Evolutionary conservation across 306 rosid genomes (phyloP), one percentile per base, ranked within the genome.

Genomic region (Medicago lupulina): DNA sequence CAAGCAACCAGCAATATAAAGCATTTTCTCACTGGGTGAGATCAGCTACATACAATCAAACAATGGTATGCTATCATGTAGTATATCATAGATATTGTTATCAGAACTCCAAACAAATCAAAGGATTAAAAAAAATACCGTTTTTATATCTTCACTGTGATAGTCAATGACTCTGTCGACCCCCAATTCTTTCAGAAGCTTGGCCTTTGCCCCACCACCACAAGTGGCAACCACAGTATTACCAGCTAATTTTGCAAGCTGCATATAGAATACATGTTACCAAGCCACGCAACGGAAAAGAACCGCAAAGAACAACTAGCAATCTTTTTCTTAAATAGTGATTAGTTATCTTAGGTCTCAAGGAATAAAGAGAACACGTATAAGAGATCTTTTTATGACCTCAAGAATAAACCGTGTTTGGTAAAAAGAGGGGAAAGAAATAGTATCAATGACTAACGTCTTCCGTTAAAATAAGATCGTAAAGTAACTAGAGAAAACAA

Each of bases 211-310:
- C 69, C 75, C 83, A 69, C 98, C 97, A 78, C 97, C 96, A 83
- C 98, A 94, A 55, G 98, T 92, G 74, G 98, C 98, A 81, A 94
- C 91, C 81, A 94, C 97, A 1, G 75, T 88, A 69, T 92, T 94
- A 81, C 97, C 95, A 40, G 93, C 90, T 85, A 94, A 79, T 74
- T 94, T 94, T 81, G 98, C 97, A 79, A 94, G 90, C 98, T 94
- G 91, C 78, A 70, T 23, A 77, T 44, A 82, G 15, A 79, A 71
- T 9, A 70, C 73, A 76, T 62, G 28, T 81, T 71, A 73, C 61
- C 28, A 60, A 21, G 31, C 36, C 72, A 34, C 46, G 40, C 53
- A 80, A 74, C 8, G 39, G 3, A 80, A n/a, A 57, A 69, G 9
- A 51, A 70, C 51, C 49, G 31, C 31, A 70, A 57, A 61, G 11